Evolutionary conservation across 2,329 filamentous ascomycete genomes (phyloP), one percentile per base, ranked within the genome.

Genomic region (Blumeriella jaapii): DNA sequence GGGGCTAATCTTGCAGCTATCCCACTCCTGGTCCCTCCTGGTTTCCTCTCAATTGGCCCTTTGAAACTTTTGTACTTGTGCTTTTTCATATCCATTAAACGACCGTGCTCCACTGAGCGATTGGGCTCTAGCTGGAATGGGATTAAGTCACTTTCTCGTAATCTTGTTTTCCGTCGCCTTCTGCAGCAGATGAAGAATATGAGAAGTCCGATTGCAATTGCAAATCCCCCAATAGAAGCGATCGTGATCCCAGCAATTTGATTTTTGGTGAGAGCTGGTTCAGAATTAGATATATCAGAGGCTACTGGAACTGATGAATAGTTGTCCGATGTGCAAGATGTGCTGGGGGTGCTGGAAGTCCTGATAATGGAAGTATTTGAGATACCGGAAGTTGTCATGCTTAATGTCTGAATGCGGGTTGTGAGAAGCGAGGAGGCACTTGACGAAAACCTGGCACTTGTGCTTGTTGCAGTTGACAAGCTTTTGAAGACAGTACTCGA

Each of bases 191-290:
- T 44, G 29, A 58, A 48, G 29, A 60, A 38, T 8, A 59, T 37
- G 10, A 74, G 62, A 9, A 69, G 50, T 4, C 59, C 61, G 17
- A 72, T 48, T 5, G 63, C 67, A 12, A 78, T 46, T 4, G 63
- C 54, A 3, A 66, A 57, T 1, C 64, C 65, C 4, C 65, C 68
- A 4, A 64, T 61, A 8, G 65, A 60, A 5, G 71, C 76, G 3
- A 74, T 59, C 1, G 66, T 60, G 39, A 81, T 74, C 5, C 74
- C 76, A 12, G 64, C 65, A 29, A 78, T 63, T 42, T 75, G 68
- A 15, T 42, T 26, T 7, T 47, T 44, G 1, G 47, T 40, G 13
- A 53, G 34, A 3, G 27, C 29, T 10, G 39, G 25, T 12, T 34
- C 40, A 3, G 25, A 17, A 17, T 28, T 29, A 20, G 50, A 52